Base-by-base conservation (phyloP, 495 filamentous ascomycete genomes). In the Cladorrhinum samala region DNA sequence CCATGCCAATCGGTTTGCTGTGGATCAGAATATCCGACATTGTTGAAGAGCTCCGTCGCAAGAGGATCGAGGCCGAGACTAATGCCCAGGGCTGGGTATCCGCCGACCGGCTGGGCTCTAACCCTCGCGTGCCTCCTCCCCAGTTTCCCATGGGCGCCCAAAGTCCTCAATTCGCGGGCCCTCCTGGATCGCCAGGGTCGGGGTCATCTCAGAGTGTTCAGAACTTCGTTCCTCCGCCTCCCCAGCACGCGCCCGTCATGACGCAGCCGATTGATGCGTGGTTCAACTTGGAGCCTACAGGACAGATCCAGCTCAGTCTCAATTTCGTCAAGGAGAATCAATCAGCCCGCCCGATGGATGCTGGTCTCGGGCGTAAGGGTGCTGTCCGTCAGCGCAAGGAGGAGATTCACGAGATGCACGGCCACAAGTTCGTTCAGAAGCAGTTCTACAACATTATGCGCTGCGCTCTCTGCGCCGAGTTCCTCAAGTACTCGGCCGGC, bases 361-460 rank as follows among this genome's bases (percentile, higher is more conserved):
- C 89, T 50, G 93, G 93, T 59, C 82, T 99, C 44, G 88, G 88
- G 58, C 88, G 93, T 57, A 93, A 96, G 74, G 93, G 93, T 68
- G 93, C 93, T 49, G 91, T 99, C 61, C 87, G 93, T 38, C 91
- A 96, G 69, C 86, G 87, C 62, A 97, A 97, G 73, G 93, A 99
- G 70, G 90, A 96, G 59, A 83, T 97, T 11, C 88, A 95, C 72
- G 93, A 97, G 71, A 92, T 95, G 78, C 95, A 95, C 65, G 93
- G 93, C 25, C 93, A 99, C 84, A 96, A 96, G 73, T 99, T 99
- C 60, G 83, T 96, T 44, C 83, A 87, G 59, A 91, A 95, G 70
- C 92, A 95, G 68, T 99, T 97, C 73, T 99, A 97, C 84, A 97
- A 97, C 75, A 96, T 99, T 68, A 99, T 99, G 93, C 93, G 94